phyloP scores from a whole-genome alignment of 768 basidiomycete species.

The Dictyophora rubrovolvata region DNA sequence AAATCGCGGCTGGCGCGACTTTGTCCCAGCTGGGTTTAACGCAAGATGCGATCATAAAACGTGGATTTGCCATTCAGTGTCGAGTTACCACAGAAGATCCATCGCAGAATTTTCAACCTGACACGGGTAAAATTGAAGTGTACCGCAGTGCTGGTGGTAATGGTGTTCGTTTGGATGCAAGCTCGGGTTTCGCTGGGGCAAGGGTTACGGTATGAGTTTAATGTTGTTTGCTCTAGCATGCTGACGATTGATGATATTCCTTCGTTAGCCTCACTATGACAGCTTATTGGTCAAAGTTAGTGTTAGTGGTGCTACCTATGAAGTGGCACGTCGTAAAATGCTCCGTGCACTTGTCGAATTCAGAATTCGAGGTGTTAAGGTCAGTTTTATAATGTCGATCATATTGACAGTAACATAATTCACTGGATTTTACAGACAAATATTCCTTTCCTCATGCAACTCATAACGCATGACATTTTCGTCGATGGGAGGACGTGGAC shows the following conservation, averaged over 20 bases:
- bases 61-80: constrained; percentile 97
- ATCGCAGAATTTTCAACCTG: constrained; percentile 86
- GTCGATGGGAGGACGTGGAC: constrained; percentile 98
- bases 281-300: constrained; percentile 94
- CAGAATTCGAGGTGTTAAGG: constrained; percentile 98
- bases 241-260: neutral
- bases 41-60: constrained; percentile 90
- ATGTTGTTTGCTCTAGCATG: neutral
- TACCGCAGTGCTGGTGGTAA: constrained; percentile 98
- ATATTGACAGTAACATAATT: neutral
- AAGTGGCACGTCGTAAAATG: constrained; percentile 98
- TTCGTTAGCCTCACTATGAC: constrained; percentile 85
- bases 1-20: constrained; percentile 97
- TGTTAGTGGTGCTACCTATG: constrained; percentile 94
- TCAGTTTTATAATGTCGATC: constrained; percentile 17
- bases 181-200: constrained; percentile 96
- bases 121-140: constrained; percentile 98
- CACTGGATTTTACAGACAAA: constrained; percentile 56
- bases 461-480: constrained; percentile 93
- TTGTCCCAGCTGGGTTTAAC: constrained; percentile 91
- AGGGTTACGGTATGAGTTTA: constrained; percentile 76
- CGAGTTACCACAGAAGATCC: constrained; percentile 98
- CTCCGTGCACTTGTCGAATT: constrained; percentile 98
- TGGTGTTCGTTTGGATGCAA: constrained; percentile 93
- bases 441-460: constrained; percentile 97